Conservation (phyloP, 208 protist species). For the Crithidia fasciculata region DNA sequence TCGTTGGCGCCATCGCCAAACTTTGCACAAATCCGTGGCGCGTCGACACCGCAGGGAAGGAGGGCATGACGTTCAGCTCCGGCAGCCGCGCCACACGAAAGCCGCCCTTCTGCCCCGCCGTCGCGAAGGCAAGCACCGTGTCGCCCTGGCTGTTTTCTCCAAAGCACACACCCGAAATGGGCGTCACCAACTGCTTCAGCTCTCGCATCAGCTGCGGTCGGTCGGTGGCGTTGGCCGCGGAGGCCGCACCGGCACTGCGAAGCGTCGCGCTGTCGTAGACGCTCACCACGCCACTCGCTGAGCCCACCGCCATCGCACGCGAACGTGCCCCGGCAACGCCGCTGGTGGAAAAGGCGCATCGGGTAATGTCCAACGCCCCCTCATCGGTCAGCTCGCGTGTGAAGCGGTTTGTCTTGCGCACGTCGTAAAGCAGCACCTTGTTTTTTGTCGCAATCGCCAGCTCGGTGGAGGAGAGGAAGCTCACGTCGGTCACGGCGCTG, state of each 20-base stretch:
- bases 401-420: conserved; percentile 73
- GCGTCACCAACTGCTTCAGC: conserved; percentile 84
- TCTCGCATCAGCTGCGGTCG: conserved; percentile 37
- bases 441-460: conserved; percentile 68
- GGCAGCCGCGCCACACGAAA: conserved; percentile 81
- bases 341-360: conserved; percentile 43
- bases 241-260: conserved; percentile 5
- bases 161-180: conserved; percentile 59
- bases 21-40: conserved; percentile 81
- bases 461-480: conserved; percentile 61
- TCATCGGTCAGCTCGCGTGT: conserved; percentile 63
- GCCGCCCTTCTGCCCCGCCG: conserved; percentile 72
- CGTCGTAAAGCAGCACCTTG: conserved; percentile 76
- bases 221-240: neutral
- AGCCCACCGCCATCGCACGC: conserved; percentile 61
- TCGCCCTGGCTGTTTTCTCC: conserved; percentile 64
- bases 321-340: neutral
- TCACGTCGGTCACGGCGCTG: conserved; percentile 51
- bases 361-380: conserved; percentile 65
- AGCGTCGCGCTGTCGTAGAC: conserved; percentile 50
- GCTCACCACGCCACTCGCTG: conserved; percentile 77
- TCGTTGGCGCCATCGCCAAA: conserved; percentile 62
- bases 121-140: conserved; percentile 68
- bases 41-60: conserved; percentile 72
- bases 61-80: conserved; percentile 71